Evolutionary conservation across 495 filamentous ascomycete genomes (phyloP).

Genomic region (Lasiosphaeris hirsuta): DNA sequence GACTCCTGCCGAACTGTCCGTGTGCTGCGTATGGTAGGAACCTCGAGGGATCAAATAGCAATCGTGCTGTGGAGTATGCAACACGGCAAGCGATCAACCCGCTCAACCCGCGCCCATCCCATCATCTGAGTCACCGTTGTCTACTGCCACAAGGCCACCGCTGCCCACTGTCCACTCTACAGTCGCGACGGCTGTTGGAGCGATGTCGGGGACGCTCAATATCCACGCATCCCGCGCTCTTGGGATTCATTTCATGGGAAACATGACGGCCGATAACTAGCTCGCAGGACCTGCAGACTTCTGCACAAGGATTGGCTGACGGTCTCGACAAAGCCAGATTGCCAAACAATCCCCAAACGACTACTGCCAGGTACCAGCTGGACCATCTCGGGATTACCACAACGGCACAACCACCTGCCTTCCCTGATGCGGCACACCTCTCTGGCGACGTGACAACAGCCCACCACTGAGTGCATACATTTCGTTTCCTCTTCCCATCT

Average conservation of each 20-base stretch:
- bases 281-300: conserved; percentile 12
- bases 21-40: not conserved
- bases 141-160: not conserved
- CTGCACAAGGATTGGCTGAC: conserved; percentile 19
- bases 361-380: conserved; percentile 14
- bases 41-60: not conserved
- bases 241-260: conserved; percentile 10
- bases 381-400: conserved; percentile 13
- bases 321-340: conserved; percentile 16
- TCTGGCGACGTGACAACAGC: conserved; percentile 1
- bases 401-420: conserved; percentile 1
- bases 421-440: conserved; percentile 5
- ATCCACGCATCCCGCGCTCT: conserved; percentile 13
- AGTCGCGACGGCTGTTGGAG: not conserved
- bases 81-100: conserved; percentile 7
- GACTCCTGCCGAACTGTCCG: conserved; percentile 16
- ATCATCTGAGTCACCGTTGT: conserved; percentile 6
- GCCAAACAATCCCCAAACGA: conserved; percentile 12
- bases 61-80: not conserved
- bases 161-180: no score
- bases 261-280: conserved; percentile 9
- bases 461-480: not conserved
- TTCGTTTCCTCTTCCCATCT: not conserved
- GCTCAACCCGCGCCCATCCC: conserved; percentile 9
- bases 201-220: conserved; percentile 16